Percentiles rank a stretch among this genome's conserved stretches.
Conservation (phyloP, 257 asterid species). For the Euphrasia confusa region DNA sequence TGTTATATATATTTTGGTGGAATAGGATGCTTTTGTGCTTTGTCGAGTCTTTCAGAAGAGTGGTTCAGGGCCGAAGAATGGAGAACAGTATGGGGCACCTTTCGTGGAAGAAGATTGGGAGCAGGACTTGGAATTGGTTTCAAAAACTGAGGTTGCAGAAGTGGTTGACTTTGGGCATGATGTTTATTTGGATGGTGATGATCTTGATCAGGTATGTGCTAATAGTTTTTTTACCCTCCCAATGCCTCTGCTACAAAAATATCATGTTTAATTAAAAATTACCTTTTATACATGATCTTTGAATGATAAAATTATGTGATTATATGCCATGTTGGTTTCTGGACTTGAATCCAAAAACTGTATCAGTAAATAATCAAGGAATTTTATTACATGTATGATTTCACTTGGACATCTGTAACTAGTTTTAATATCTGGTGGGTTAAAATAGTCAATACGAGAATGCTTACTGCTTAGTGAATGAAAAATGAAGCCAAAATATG, state of each 20-base stretch:
- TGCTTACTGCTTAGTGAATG: neutral
- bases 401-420: neutral
- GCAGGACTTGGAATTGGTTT: slow-evolving; percentile 45
- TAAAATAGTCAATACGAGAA: neutral
- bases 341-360: neutral
- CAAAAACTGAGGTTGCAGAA: slow-evolving; percentile 34
- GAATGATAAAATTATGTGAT: neutral
- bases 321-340: neutral
- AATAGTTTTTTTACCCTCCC: neutral
- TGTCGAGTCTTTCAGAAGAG: slow-evolving; percentile 95
- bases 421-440: neutral
- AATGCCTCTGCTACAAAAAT: neutral
- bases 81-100: slow-evolving; percentile 96
- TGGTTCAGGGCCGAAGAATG: slow-evolving; percentile 97
- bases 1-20: slow-evolving; percentile 27
- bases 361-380: neutral
- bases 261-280: neutral
- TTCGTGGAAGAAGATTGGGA: slow-evolving; percentile 93
- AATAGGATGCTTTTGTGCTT: slow-evolving; percentile 71
- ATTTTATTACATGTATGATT: neutral
- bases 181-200: slow-evolving; percentile 58
- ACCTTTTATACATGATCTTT: neutral
- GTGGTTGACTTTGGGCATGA: slow-evolving; percentile 55
- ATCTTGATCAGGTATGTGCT: slow-evolving; percentile 66
- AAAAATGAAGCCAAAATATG: neutral